phyloP scores from a whole-genome alignment of 352 stramenopile species.

The Thraustotheca clavata region DNA sequence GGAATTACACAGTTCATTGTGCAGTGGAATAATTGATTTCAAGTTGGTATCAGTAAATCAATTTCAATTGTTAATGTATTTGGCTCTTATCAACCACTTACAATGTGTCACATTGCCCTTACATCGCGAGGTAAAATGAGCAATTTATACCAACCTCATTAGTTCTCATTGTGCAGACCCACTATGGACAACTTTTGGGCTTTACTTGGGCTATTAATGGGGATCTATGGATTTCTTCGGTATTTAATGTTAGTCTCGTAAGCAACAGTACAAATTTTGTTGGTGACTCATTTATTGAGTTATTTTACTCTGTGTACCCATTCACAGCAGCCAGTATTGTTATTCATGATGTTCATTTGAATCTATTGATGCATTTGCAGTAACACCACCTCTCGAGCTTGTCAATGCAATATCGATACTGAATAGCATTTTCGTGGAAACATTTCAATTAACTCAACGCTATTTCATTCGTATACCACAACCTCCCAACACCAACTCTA shows the following conservation, averaged over 20 bases:
- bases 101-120: neutral
- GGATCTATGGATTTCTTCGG: neutral
- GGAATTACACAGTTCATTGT: neutral
- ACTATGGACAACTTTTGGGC: neutral
- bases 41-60: neutral
- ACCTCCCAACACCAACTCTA: too few species aligned
- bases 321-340: neutral
- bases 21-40: neutral
- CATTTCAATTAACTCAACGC: too few species aligned
- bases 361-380: too few species aligned
- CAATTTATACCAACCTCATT: too few species aligned
- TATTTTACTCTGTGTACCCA: neutral
- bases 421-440: too few species aligned
- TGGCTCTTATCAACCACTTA: neutral
- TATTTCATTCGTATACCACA: too few species aligned
- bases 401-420: too few species aligned
- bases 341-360: too few species aligned
- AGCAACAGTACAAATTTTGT: neutral
- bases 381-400: too few species aligned
- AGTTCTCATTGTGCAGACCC: too few species aligned
- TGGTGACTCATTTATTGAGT: neutral
- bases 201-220: neutral
- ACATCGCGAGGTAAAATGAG: neutral
- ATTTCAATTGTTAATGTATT: neutral
- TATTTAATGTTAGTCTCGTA: neutral